A percentile compares a stretch with the other conserved stretches of the same genome.
phyloP scores from a whole-genome alignment of 768 basidiomycete genomes.

The Boletales sp. region DNA sequence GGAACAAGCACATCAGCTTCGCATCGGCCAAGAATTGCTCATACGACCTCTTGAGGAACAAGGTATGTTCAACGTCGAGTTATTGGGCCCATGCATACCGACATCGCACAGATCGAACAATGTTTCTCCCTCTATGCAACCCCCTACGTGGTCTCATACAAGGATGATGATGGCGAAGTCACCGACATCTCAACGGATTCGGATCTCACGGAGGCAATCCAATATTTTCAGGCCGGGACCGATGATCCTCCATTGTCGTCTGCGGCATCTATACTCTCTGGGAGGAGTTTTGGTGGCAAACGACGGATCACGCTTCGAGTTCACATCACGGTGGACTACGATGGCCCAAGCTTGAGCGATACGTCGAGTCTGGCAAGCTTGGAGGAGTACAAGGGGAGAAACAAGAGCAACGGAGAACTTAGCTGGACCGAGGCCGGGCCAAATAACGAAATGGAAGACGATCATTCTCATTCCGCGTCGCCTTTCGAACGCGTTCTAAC shows the following conservation, averaged over 20 bases:
- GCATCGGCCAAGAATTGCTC: constrained; percentile 75
- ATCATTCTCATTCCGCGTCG: constrained; percentile 38
- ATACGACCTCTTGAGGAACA: constrained; percentile 66
- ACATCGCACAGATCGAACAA: constrained; percentile 65
- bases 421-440: constrained; percentile 45
- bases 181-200: constrained; percentile 63
- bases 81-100: not conserved
- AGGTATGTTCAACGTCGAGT: constrained; percentile 46
- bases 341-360: constrained; percentile 88
- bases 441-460: constrained; percentile 55
- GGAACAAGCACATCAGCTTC: constrained; percentile 76
- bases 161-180: constrained; percentile 84
- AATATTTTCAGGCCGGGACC: constrained; percentile 73
- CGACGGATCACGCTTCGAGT: constrained; percentile 80
- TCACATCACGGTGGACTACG: constrained; percentile 80
- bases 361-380: constrained; percentile 77
- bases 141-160: constrained; percentile 74
- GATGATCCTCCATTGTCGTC: constrained; percentile 74
- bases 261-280: constrained; percentile 68
- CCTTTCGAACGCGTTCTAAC: constrained; percentile 40
- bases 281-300: constrained; percentile 55
- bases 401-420: constrained; percentile 48
- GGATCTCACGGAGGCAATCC: constrained; percentile 83
- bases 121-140: constrained; percentile 73
- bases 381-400: constrained; percentile 64